Conservation (phyloP, 192 early-diverging fungal genomes). For the Powellomyces hirtus region DNA sequence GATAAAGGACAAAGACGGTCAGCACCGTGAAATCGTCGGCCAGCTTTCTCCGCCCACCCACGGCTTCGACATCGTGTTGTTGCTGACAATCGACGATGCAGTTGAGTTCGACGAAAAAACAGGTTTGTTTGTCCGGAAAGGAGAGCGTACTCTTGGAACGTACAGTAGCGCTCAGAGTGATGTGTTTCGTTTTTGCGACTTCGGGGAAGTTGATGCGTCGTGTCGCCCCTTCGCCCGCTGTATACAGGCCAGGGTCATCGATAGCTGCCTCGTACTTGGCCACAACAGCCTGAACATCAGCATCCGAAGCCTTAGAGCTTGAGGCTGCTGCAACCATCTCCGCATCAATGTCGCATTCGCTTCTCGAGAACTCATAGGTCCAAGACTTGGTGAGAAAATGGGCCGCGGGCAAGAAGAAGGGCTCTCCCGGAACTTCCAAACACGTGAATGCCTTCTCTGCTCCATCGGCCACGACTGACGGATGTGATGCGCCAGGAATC, state of each 20-base stretch:
- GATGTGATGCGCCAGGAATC: not conserved
- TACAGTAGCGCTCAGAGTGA: conserved; percentile 1
- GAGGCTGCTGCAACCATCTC: not conserved
- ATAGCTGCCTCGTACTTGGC: not conserved
- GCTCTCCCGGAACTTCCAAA: conserved; percentile 13
- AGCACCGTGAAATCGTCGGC: not conserved
- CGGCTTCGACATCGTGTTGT: no score
- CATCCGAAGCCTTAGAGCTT: no score
- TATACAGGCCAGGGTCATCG: not conserved
- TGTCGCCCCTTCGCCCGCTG: not conserved
- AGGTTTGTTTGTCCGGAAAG: not conserved
- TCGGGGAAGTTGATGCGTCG: not conserved
- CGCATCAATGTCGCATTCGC: conserved; percentile 5
- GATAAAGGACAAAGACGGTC: conserved; percentile 27
- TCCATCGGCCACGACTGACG: not conserved
- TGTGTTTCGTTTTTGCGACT: not conserved
- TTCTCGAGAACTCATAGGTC: conserved; percentile 9
- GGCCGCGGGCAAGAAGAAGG: not conserved
- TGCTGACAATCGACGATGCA: not conserved
- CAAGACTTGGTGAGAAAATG: conserved; percentile 2
- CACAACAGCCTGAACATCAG: not conserved
- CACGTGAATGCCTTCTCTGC: not conserved
- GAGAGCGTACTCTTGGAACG: conserved; percentile 11
- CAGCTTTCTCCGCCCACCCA: not conserved
- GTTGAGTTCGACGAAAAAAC: conserved; percentile 21